A percentile compares a stretch with the other conserved stretches of the same genome.
phyloP scores from a whole-genome alignment of 202 grass and related monocot genomes.

The Dendrocalamus latiflorus region DNA sequence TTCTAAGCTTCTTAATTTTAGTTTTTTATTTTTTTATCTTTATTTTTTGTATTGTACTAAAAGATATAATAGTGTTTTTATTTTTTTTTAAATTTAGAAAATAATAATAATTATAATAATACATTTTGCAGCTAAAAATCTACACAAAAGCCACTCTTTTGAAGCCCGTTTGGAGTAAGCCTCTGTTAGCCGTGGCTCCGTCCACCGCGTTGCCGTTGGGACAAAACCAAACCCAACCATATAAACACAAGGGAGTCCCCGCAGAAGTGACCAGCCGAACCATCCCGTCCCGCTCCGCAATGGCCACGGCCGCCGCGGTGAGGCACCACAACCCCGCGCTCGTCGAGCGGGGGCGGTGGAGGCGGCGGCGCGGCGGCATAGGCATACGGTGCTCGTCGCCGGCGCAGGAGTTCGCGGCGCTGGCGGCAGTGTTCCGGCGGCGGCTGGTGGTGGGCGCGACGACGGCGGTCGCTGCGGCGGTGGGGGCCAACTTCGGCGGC shows the following conservation, averaged over 20 bases:
- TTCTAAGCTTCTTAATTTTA: no score
- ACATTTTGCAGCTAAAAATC: no score
- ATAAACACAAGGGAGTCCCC: background rate
- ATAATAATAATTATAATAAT: no score
- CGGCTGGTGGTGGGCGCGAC: slow-evolving; percentile 50
- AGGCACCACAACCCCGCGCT: background rate
- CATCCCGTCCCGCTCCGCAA: background rate
- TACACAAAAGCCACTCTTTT: no score
- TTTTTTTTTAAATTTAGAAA: no score
- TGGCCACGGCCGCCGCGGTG: slow-evolving; percentile 30
- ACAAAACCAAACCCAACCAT: background rate
- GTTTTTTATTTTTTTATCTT: no score
- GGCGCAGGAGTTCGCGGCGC: slow-evolving; percentile 58
- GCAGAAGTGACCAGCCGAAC: background rate
- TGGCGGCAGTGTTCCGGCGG: slow-evolving; percentile 71
- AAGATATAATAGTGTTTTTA: no score
- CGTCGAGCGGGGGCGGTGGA: background rate
- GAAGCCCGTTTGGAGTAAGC: no score
- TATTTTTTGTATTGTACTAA: no score
- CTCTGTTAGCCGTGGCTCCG: background rate
- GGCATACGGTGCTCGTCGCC: slow-evolving; percentile 32
- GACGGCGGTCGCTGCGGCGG: slow-evolving; percentile 52
- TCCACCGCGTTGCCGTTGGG: background rate
- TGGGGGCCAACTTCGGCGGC: slow-evolving; percentile 83
- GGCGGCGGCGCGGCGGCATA: background rate